A percentile compares a stretch with the other conserved stretches of the same genome.
Conservation (phyloP, 2,329 filamentous ascomycete genomes). For the Colletotrichum tanaceti region DNA sequence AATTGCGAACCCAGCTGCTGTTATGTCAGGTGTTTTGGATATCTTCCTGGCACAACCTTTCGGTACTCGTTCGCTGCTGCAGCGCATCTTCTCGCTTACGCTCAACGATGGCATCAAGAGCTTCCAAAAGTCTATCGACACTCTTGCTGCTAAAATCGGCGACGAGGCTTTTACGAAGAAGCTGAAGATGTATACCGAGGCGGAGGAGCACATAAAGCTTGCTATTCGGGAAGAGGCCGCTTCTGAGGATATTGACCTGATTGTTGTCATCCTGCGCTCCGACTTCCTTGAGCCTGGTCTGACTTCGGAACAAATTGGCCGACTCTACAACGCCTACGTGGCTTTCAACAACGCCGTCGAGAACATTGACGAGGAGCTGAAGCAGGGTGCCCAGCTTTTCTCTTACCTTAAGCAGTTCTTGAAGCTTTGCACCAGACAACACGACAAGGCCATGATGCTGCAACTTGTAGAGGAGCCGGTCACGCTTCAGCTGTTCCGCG, state of each 20-base stretch:
- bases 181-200: slow-evolving; percentile 81
- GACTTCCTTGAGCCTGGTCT: slow-evolving; percentile 80
- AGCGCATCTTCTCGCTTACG: slow-evolving; percentile 93
- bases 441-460: slow-evolving; percentile 98
- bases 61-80: slow-evolving; percentile 87
- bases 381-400: slow-evolving; percentile 90
- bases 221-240: slow-evolving; percentile 79
- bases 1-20: slow-evolving; percentile 93
- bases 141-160: slow-evolving; percentile 80
- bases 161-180: slow-evolving; percentile 84
- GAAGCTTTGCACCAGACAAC: slow-evolving; percentile 89
- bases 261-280: slow-evolving; percentile 86
- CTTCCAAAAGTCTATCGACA: slow-evolving; percentile 88
- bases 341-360: slow-evolving; percentile 96
- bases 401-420: slow-evolving; percentile 94
- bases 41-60: slow-evolving; percentile 97
- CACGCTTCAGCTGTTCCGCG: slow-evolving; percentile 95
- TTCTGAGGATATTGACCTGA: slow-evolving; percentile 80
- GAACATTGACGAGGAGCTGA: slow-evolving; percentile 88
- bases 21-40: slow-evolving; percentile 96
- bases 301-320: slow-evolving; percentile 79
- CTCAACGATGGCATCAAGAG: slow-evolving; percentile 89
- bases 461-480: slow-evolving; percentile 94
- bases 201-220: slow-evolving; percentile 79
- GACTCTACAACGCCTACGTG: slow-evolving; percentile 93